Evolutionary conservation across 2,329 filamentous ascomycete genomes (phyloP), one percentile per base, ranked within the genome.

Genomic region (Stemphylium lycopersici): DNA sequence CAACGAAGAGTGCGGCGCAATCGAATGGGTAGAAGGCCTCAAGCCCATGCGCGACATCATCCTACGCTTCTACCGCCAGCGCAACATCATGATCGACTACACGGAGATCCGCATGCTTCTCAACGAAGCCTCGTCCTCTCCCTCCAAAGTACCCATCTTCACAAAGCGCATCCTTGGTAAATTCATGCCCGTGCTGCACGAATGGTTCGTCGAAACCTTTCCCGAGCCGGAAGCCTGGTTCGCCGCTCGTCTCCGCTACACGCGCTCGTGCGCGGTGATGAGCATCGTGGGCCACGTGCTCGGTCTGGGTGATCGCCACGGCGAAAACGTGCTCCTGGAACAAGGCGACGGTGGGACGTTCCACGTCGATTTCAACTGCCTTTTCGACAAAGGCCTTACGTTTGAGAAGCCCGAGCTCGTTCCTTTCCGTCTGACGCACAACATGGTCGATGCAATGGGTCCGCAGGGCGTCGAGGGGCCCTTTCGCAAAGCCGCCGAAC

Each of bases 281-380:
- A 96, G 92, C n/a, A 99, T 99, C 85, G 91, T 96, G 4, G 95
- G 95, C 44, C 96, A 96, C 52, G 93, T 98, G 43, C 84, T 99
- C 4, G 95, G 86, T 56, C 82, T 99, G 0, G 95, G 95, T 34
- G 95, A 99, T 76, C 88, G 95, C 3, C 95, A 99, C 77, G 93
- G 93, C 54, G 95, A 99, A 76, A 99, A 99, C 75, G 91, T 99
- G 50, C 85, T 97, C 26, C 87, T 99, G 29, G 92, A 98, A 75
- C 91, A 98, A 78, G 89, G 90, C 52, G 96, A 92, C 61, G 95
- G 96, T 39, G 93, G 93, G 46, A 87, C 96, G 2, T 90, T 99
- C 76, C 95, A 99, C 76, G 96, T 99, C 40, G 95, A 99, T 77
- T 99, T 99, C 83, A 99, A 99, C 78, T 99, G 96, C 76, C 86